phyloP scores from a whole-genome alignment of 352 stramenopile genomes.

The Phytophthora vignae region DNA sequence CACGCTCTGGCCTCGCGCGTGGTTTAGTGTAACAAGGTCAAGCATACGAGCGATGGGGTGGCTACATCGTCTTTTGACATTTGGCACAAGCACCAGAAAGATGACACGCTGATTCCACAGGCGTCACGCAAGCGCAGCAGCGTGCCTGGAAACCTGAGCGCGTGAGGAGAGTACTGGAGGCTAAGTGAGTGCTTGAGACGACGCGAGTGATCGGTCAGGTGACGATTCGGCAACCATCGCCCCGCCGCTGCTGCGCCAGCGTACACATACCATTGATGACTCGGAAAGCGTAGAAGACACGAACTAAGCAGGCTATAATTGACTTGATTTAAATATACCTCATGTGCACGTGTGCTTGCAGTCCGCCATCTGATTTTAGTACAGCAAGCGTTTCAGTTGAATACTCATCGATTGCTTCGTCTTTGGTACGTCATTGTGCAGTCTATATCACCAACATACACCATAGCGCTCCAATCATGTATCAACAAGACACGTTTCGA shows the following conservation, averaged over 20 bases:
- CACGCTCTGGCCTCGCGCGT: not conserved
- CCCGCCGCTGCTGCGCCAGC: not conserved
- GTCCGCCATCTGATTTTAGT: not conserved
- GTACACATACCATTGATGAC: not conserved
- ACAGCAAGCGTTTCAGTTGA: not conserved
- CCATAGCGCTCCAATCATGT: not conserved
- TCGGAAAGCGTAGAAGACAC: not conserved
- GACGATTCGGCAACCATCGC: not conserved
- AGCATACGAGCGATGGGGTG: constrained; percentile 8
- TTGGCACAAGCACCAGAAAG: not conserved
- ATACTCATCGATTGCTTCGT: not conserved
- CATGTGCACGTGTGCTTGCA: not conserved
- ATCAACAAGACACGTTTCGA: too few species aligned
- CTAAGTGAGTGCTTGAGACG: not conserved
- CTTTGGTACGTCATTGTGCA: not conserved
- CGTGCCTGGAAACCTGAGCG: not conserved
- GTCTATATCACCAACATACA: not conserved
- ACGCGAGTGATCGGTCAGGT: not conserved
- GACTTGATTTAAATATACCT: too few species aligned
- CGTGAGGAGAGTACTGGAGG: not conserved
- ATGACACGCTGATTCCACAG: not conserved
- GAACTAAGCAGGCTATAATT: too few species aligned
- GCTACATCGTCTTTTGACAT: not conserved
- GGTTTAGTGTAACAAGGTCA: constrained; percentile 23
- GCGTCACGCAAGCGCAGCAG: not conserved